Evolutionary conservation across 257 asterid species (phyloP).

Genomic region (Pogostemon cablin): DNA sequence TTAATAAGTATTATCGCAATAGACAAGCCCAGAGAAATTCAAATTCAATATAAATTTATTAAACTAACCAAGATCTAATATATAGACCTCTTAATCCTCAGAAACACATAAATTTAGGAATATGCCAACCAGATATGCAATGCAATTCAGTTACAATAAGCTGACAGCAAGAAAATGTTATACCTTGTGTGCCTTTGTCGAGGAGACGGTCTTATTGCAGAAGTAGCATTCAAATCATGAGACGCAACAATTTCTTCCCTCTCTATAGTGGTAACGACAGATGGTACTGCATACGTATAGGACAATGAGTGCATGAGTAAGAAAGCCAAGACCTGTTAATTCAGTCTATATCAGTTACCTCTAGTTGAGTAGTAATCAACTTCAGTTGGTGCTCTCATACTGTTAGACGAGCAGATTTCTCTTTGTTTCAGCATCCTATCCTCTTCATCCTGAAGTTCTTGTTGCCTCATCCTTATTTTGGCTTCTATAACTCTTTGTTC

Average conservation of each 20-base stretch:
- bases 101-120: neutral
- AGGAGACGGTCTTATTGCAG: constrained; percentile 45
- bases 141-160: constrained; percentile 12
- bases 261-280: constrained; percentile 66
- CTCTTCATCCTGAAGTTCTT: constrained; percentile 92
- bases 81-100: neutral
- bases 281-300: constrained; percentile 49
- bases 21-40: constrained; percentile 15
- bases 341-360: constrained; percentile 50
- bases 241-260: constrained; percentile 59
- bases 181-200: constrained; percentile 82
- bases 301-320: constrained; percentile 20
- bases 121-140: constrained; percentile 1
- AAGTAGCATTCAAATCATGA: constrained; percentile 49
- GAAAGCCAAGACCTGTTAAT: neutral
- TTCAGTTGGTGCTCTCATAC: constrained; percentile 55
- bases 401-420: constrained; percentile 64
- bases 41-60: neutral
- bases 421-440: constrained; percentile 61
- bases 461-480: constrained; percentile 94
- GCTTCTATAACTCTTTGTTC: constrained; percentile 98
- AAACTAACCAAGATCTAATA: neutral
- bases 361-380: constrained; percentile 62
- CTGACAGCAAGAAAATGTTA: neutral
- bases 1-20: neutral